Evolutionary conservation across 1,284 basidiomycete species (phyloP), one percentile per base, ranked within the genome.

Genomic region (Ustilago curta): DNA sequence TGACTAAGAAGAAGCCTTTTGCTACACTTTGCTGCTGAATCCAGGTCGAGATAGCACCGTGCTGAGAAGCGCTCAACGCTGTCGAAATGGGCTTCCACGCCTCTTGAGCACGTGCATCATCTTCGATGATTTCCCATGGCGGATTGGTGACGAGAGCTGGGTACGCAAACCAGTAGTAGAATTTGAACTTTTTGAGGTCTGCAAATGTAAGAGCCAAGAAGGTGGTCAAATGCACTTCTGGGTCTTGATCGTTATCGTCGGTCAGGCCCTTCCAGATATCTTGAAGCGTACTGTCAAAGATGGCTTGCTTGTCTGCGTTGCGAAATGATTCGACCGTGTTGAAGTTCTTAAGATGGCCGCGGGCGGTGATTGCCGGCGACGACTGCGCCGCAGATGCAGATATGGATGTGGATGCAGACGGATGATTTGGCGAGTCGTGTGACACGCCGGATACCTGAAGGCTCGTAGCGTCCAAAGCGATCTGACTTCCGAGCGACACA

Each of bases 261-360:
- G 32, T 14, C 12, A 78, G 39, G 3, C 65, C 53, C 23, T 56
- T 43, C 77, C 77, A 70, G 44, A 76, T 68, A 32, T 51, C 45
- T 49, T 52, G 60, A 2, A 76, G 60, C n/a, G 71, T 56, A 8
- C 51, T 49, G 59, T 80, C 72, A 85, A 98, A 94, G 8, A 97
- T 85, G 16, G 89, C 89, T 23, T 91, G 90, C 88, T 99, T 98
- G 79, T 97, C 93, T 1, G 91, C 91, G 2, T 89, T 89, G 81
- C 92, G 95, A 87, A 99, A 99, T 14, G 97, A 94, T 79, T 98
- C 95, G 77, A 98, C 91, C 2, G 97, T 98, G 83, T 99, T 99
- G 87, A 85, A 87, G 76, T 87, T 87, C 88, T 94, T 95, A 79
- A 98, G 88, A 1, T 88, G 86, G 11, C 96, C 96, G 31, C 55